phyloP scores from a whole-genome alignment of 169 alveolate species.

The Babesia caballi region DNA sequence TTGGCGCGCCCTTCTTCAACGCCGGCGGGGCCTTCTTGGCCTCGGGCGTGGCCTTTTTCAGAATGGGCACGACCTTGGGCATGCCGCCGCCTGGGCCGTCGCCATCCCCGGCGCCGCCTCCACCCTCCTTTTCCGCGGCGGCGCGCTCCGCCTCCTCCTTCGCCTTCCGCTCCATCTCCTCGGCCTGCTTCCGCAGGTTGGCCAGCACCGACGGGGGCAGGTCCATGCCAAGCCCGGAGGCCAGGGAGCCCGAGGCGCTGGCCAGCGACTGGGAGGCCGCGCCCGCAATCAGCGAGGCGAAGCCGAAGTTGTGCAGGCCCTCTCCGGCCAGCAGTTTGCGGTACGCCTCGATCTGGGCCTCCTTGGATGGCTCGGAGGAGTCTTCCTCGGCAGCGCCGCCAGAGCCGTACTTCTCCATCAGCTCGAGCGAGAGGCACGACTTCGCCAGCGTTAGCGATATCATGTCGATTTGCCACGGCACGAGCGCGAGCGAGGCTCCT shows the following conservation, averaged over 20 bases:
- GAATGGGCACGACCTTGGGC: conserved; percentile 77
- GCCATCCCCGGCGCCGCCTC: conserved; percentile 27
- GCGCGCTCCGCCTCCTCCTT: conserved; percentile 55
- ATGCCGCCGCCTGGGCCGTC: conserved; percentile 59
- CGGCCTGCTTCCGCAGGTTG: conserved; percentile 59
- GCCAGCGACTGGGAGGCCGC: conserved; percentile 4
- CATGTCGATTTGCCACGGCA: conserved; percentile 65
- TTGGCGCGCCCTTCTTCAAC: conserved; percentile 63
- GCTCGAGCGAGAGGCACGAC: conserved; percentile 54
- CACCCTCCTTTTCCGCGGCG: conserved; percentile 53
- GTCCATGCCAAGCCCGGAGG: conserved; percentile 63
- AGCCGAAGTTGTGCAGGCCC: conserved; percentile 71
- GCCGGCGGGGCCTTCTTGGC: conserved; percentile 59
- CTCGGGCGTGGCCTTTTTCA: conserved; percentile 59
- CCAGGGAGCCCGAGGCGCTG: conserved; percentile 14
- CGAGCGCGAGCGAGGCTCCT: conserved; percentile 45
- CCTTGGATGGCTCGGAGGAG: conserved; percentile 38
- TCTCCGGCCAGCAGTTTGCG: conserved; percentile 72
- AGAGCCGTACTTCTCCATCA: conserved; percentile 54
- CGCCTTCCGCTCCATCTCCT: conserved; percentile 52
- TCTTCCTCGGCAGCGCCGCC: conserved; percentile 19
- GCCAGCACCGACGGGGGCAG: conserved; percentile 65
- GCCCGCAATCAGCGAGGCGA: conserved; percentile 35
- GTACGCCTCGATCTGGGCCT: conserved; percentile 44
- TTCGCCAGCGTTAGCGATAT: conserved; percentile 57